Evolutionary conservation across 2,329 filamentous ascomycete genomes (phyloP).

Genomic region (Bertia moriformis): DNA sequence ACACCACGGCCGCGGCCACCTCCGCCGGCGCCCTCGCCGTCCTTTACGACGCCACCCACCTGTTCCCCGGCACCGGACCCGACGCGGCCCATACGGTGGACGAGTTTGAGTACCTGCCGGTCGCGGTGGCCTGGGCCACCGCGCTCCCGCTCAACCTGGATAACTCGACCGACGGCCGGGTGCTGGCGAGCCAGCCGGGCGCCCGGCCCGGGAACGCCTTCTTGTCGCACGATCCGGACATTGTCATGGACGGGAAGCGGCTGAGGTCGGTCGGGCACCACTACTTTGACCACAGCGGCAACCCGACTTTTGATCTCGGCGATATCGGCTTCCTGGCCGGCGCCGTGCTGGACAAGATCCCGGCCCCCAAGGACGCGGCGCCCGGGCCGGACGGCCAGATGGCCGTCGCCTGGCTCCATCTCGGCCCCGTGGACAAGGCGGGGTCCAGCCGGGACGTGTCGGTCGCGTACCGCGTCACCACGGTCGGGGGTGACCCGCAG

Average conservation of each 20-base stretch:
- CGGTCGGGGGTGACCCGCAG: constrained; percentile 31
- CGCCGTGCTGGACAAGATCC: constrained; percentile 31
- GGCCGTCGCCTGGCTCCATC: constrained; percentile 38
- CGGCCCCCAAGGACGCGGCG: constrained; percentile 34
- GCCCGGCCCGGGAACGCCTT: constrained; percentile 26
- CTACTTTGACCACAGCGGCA: constrained; percentile 40
- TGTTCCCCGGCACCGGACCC: constrained; percentile 33
- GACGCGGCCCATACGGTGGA: constrained; percentile 11
- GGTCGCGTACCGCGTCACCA: constrained; percentile 37
- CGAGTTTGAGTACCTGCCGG: constrained; percentile 24
- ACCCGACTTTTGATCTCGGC: constrained; percentile 45
- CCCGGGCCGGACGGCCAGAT: constrained; percentile 29
- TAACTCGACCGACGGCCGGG: constrained; percentile 8
- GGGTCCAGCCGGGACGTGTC: constrained; percentile 20
- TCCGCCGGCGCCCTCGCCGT: constrained; percentile 41
- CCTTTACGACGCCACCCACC: constrained; percentile 37
- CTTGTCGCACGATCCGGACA: constrained; percentile 26
- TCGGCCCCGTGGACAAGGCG: constrained; percentile 22
- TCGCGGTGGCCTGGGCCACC: constrained; percentile 21
- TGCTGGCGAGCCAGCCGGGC: constrained; percentile 17
- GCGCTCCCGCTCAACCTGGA: constrained; percentile 32
- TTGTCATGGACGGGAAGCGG: no score
- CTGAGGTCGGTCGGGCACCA: constrained; percentile 52
- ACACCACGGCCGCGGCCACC: constrained; percentile 11
- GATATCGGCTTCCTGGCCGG: constrained; percentile 20